These are phyloP conservation scores for Cyclotella distinguenda DNA, from an alignment of 108 stramenopile species.

Conservation along the genomic window DNA sequence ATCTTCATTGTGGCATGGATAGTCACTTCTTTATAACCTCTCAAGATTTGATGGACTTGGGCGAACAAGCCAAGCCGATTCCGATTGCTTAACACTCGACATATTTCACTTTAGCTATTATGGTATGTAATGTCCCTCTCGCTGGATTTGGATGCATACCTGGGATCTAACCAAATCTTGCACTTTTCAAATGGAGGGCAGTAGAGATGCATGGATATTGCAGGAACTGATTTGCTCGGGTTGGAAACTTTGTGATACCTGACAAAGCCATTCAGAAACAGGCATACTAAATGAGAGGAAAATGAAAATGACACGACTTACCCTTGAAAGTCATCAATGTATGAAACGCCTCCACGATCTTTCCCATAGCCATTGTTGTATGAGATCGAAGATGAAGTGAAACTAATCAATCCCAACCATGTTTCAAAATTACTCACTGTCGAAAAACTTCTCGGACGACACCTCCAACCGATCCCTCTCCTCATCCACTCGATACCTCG, in stretches of 20 bases:
- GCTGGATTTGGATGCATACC: slow-evolving; percentile 14
- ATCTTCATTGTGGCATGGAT: too few species aligned
- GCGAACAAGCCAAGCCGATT: too few species aligned
- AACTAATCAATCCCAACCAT: neutral
- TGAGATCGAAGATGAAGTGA: neutral
- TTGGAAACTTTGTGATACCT: slow-evolving; percentile 81
- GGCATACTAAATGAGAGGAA: neutral
- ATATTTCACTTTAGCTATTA: too few species aligned
- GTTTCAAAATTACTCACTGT: slow-evolving; percentile 10
- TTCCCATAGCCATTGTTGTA: neutral
- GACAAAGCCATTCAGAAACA: neutral
- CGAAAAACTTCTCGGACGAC: slow-evolving; percentile 37
- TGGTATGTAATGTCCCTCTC: slow-evolving; percentile 17
- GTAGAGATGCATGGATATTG: slow-evolving; percentile 87
- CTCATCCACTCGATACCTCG: slow-evolving; percentile 48
- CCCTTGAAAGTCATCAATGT: slow-evolving; percentile 71
- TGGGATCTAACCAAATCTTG: slow-evolving; percentile 63
- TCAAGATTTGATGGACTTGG: too few species aligned
- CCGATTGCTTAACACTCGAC: too few species aligned
- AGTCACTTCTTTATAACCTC: too few species aligned
- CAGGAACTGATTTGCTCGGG: slow-evolving; percentile 35
- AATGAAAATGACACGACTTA: neutral
- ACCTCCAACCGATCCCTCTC: slow-evolving; percentile 26
- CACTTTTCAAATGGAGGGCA: slow-evolving; percentile 79
- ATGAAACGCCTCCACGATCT: slow-evolving; percentile 50